Base-by-base conservation (phyloP, 495 filamentous ascomycete genomes). In the Hypomontagnella monticulosa region DNA sequence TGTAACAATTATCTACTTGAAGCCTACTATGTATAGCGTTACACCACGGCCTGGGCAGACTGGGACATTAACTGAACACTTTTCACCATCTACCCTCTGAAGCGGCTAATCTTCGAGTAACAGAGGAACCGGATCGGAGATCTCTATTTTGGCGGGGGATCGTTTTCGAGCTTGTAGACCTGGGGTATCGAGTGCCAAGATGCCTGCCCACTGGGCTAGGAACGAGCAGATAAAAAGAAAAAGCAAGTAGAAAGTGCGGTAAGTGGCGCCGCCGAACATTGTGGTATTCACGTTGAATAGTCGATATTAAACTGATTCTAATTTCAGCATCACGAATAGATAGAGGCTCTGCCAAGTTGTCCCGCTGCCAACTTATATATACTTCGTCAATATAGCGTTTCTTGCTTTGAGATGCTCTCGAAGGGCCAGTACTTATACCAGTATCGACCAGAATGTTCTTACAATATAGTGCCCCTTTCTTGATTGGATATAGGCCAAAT, bases 401-500 rank as follows among this genome's bases (percentile, higher is more conserved):
- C 41, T 42, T 54, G 20, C 51, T 11, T 32, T 42, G 34, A 41
- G 37, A 57, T 33, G 27, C 19, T 42, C 16, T 59, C n/a, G 37
- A 18, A 47, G 54, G 56, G 40, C 46, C 43, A 50, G 32, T 33
- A 18, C 23, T 48, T 56, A 54, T 55, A 30, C 47, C 18, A 36
- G 3, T 36, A 4, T 43, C 50, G 51, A 69, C 66, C 51, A 69
- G 60, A 64, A 64, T 48, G 50, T 57, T 69, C 60, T 61, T 44
- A 48, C 48, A 64, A 69, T 69, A 60, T 64, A 48, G 32, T 5
- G 14, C 49, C 15, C 4, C 16, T 12, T 48, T 33, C 11, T 18
- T 69, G 66, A 69, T 64, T 69, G 66, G 66, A 4, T 10, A 15
- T 16, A 15, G 18, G 12, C 12, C 2, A 69, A 63, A 69, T 69